Percentiles rank a stretch among this genome's conserved stretches.
Conservation (phyloP, 202 grass and related monocot genomes). For the Cymbopogon flexuosus region DNA sequence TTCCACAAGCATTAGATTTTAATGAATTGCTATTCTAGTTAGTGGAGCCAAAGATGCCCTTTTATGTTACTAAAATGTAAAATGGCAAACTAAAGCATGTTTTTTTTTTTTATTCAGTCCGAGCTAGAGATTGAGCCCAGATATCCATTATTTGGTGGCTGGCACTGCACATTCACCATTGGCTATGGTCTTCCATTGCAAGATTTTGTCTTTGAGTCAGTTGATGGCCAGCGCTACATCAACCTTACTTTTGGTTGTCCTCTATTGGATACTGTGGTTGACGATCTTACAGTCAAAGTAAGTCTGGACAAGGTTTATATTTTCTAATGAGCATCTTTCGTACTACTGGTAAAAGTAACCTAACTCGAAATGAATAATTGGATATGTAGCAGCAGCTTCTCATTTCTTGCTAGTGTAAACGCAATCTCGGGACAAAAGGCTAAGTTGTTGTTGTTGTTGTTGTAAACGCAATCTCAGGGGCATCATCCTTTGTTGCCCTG, state of each 20-base stretch:
- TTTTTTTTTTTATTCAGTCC: conserved; percentile 21
- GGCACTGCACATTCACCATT: conserved; percentile 69
- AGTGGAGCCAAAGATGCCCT: neutral
- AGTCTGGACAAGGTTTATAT: neutral
- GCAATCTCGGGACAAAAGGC: neutral
- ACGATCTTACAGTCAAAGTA: conserved; percentile 64
- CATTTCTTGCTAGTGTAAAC: neutral
- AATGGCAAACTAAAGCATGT: conserved; percentile 14
- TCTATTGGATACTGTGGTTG: conserved; percentile 45
- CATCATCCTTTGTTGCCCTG: neutral
- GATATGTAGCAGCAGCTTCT: neutral
- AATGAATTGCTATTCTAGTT: conserved; percentile 11
- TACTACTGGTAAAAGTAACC: neutral
- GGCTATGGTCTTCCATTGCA: conserved; percentile 67
- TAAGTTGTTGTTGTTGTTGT: no score
- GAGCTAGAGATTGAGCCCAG: conserved; percentile 63
- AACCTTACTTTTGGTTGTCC: conserved; percentile 52
- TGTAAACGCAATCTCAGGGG: neutral
- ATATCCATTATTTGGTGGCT: conserved; percentile 81
- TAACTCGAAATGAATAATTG: neutral
- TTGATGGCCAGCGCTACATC: conserved; percentile 41
- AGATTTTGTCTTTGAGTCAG: conserved; percentile 52
- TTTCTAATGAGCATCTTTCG: conserved; percentile 13
- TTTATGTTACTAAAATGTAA: neutral
- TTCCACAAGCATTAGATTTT: conserved; percentile 1